Evolutionary conservation across 202 grass and related monocot genomes (phyloP).

Genomic region (Bolboschoenoplectus hybrid): DNA sequence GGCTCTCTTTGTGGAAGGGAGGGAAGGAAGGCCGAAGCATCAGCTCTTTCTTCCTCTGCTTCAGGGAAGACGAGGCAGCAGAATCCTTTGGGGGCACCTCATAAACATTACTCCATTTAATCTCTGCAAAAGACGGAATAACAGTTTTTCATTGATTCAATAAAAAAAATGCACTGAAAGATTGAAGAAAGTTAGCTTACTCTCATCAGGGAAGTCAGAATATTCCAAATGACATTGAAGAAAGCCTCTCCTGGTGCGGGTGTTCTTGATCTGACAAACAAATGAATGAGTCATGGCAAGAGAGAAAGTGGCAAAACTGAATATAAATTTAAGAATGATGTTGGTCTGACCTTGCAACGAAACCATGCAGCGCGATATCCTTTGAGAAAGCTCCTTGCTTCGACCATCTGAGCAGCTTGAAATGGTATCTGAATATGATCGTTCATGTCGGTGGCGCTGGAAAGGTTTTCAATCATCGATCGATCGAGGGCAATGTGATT

Average conservation of each 20-base stretch:
- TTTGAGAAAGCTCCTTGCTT: constrained; percentile 31
- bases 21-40: constrained; percentile 32
- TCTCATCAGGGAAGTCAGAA: constrained; percentile 38
- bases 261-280: constrained; percentile 30
- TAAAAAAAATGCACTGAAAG: background rate
- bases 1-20: constrained; percentile 16
- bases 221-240: constrained; percentile 26
- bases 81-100: background rate
- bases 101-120: constrained; percentile 23
- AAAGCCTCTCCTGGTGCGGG: background rate
- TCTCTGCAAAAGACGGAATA: constrained; percentile 9
- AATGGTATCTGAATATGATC: constrained; percentile 21
- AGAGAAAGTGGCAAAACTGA: background rate
- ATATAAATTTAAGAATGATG: background rate
- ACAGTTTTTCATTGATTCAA: background rate
- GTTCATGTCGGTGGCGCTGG: background rate
- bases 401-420: constrained; percentile 13
- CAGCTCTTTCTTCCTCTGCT: background rate
- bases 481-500: no score
- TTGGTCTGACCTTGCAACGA: constrained; percentile 17
- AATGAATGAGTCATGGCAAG: background rate
- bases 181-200: constrained; percentile 17
- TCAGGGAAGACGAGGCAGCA: background rate
- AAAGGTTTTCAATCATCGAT: no score
- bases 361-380: constrained; percentile 36